Evolutionary conservation across 805 yeast genomes (phyloP).

Genomic region (Blastobotrys terrestris): DNA sequence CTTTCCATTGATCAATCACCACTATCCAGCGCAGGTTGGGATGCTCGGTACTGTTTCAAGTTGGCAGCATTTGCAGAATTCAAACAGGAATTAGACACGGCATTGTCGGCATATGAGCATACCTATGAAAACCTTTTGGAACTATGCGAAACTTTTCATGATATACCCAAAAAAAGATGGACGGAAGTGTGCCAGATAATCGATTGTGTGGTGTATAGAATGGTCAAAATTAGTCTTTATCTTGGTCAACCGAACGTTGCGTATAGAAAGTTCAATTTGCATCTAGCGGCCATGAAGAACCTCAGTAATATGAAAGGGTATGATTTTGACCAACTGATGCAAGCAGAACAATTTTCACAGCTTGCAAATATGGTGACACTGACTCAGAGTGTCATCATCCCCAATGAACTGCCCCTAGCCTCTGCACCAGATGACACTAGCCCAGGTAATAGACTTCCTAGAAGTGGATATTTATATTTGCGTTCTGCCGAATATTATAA

Average conservation of each 20-base stretch:
- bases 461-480: constrained; percentile 19
- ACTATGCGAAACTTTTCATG: constrained; percentile 27
- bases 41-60: constrained; percentile 47
- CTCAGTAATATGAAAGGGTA: constrained; percentile 30
- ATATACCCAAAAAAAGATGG: constrained; percentile 31
- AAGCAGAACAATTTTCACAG: constrained; percentile 57
- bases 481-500: constrained; percentile 9
- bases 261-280: constrained; percentile 57
- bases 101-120: constrained; percentile 46
- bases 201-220: constrained; percentile 58
- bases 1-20: constrained; percentile 13
- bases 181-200: constrained; percentile 42
- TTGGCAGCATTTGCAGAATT: constrained; percentile 46
- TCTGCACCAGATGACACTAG: constrained; percentile 16
- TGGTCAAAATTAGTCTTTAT: constrained; percentile 54
- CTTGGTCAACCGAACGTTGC: constrained; percentile 54
- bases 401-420: constrained; percentile 35
- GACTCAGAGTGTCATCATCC: constrained; percentile 41
- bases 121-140: constrained; percentile 47
- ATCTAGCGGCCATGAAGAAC: constrained; percentile 46
- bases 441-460: constrained; percentile 15
- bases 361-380: constrained; percentile 50
- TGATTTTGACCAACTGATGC: constrained; percentile 42
- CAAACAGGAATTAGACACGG: constrained; percentile 41
- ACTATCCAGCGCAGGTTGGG: constrained; percentile 36